A percentile compares a stretch with the other conserved stretches of the same genome.
Conservation (phyloP, 1,139 yeast species). For the Lodderomyces pseudojiufengensis region DNA sequence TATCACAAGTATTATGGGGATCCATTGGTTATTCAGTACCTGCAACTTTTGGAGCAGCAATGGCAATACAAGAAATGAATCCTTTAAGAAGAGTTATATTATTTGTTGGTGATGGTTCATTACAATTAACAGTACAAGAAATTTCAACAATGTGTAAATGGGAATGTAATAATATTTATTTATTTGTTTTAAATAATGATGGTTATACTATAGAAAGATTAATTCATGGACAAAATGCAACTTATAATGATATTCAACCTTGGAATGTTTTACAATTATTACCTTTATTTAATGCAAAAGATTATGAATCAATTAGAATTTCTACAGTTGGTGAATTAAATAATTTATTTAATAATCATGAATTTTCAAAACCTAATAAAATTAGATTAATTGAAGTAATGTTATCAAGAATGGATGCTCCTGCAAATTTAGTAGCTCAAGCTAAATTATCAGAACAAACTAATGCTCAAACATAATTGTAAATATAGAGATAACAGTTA, state of each 20-base stretch:
- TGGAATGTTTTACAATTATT: slow-evolving; percentile 75
- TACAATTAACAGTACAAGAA: slow-evolving; percentile 86
- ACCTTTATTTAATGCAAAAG: slow-evolving; percentile 70
- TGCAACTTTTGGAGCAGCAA: slow-evolving; percentile 79
- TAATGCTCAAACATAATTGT: slow-evolving; percentile 36
- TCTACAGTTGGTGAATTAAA: slow-evolving; percentile 68
- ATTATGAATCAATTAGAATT: slow-evolving; percentile 53
- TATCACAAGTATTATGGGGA: slow-evolving; percentile 89
- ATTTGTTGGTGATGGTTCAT: slow-evolving; percentile 88
- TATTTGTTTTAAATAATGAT: slow-evolving; percentile 78
- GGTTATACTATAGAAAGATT: slow-evolving; percentile 90
- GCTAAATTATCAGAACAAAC: slow-evolving; percentile 73
- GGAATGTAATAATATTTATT: slow-evolving; percentile 38
- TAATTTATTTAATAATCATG: slow-evolving; percentile 48
- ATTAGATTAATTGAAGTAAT: slow-evolving; percentile 79
- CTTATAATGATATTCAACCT: slow-evolving; percentile 76
- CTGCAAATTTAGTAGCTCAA: slow-evolving; percentile 61
- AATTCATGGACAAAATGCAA: slow-evolving; percentile 76
- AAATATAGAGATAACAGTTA: slow-evolving; percentile 1
- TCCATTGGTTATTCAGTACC: slow-evolving; percentile 89
- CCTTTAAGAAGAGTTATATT: slow-evolving; percentile 70
- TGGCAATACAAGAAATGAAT: slow-evolving; percentile 77
- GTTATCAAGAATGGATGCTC: slow-evolving; percentile 84
- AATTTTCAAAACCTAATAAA: slow-evolving; percentile 59
- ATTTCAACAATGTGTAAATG: slow-evolving; percentile 74